A percentile compares a stretch with the other conserved stretches of the same genome.
These are phyloP conservation scores for Iris pallida DNA, from an alignment of 116 monocot genomes.

Conservation along the genomic window DNA sequence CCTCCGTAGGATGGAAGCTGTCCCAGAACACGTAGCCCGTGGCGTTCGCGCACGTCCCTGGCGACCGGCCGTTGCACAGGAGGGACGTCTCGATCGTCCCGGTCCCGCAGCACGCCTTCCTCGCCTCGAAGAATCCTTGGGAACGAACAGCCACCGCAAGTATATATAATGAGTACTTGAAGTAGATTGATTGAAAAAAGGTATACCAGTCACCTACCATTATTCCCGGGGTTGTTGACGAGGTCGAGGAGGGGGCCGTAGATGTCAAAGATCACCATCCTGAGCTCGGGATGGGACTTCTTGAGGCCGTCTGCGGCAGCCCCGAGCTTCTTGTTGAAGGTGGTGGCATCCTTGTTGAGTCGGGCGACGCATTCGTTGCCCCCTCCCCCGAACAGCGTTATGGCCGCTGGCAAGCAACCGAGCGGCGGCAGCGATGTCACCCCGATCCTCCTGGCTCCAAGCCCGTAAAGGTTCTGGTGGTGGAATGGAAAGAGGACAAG, in stretches of 20 bases:
- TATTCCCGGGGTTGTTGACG: slow-evolving; percentile 35
- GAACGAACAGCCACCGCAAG: background rate
- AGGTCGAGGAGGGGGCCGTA: slow-evolving; percentile 42
- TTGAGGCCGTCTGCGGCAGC: slow-evolving; percentile 20
- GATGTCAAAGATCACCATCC: slow-evolving; percentile 52
- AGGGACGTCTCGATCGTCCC: slow-evolving; percentile 74
- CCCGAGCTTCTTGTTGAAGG: slow-evolving; percentile 47
- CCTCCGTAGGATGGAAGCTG: slow-evolving; percentile 72
- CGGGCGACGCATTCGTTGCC: slow-evolving; percentile 27
- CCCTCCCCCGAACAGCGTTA: slow-evolving; percentile 49
- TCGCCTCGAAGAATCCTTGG: slow-evolving; percentile 71
- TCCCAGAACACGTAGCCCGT: slow-evolving; percentile 91
- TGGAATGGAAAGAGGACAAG: background rate
- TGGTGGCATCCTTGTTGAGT: slow-evolving; percentile 40
- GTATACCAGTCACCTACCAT: background rate
- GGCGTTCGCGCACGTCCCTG: slow-evolving; percentile 74
- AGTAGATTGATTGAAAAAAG: no score
- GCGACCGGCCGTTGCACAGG: slow-evolving; percentile 54
- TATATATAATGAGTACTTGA: no score
- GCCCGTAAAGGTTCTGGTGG: slow-evolving; percentile 31
- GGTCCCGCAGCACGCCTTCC: slow-evolving; percentile 74
- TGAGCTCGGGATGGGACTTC: slow-evolving; percentile 30
- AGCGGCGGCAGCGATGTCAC: slow-evolving; percentile 50
- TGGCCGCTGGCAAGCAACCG: slow-evolving; percentile 51
- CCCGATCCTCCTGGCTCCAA: slow-evolving; percentile 45